Percentiles rank a stretch among this genome's conserved stretches.
phyloP scores from a whole-genome alignment of 1,139 yeast genomes.

The Wickerhamomyces sp. region DNA sequence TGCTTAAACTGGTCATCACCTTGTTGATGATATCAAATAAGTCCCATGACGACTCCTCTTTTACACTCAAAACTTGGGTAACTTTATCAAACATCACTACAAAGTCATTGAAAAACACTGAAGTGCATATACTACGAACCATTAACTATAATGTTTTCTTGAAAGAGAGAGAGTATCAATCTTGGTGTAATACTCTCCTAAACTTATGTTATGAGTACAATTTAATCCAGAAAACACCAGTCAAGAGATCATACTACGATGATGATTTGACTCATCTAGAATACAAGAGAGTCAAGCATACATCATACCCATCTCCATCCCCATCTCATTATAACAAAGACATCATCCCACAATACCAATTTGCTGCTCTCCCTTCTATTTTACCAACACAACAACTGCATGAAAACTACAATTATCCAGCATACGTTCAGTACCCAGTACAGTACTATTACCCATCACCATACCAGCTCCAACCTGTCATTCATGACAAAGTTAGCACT shows the following conservation, averaged over 20 bases:
- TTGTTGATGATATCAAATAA: slow-evolving; percentile 45
- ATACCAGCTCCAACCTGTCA: background rate
- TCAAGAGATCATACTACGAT: background rate
- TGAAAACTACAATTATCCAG: too few relatives aligned
- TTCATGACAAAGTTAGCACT: background rate
- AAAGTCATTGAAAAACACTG: slow-evolving; percentile 13
- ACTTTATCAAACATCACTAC: slow-evolving; percentile 21
- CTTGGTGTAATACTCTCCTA: slow-evolving; percentile 10
- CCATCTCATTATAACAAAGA: too few relatives aligned
- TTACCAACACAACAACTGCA: too few relatives aligned
- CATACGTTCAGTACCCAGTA: background rate
- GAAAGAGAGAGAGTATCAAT: slow-evolving; percentile 5
- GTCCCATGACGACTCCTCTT: slow-evolving; percentile 46
- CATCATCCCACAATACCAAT: too few relatives aligned
- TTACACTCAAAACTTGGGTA: slow-evolving; percentile 50
- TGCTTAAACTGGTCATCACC: slow-evolving; percentile 22
- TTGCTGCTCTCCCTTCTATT: too few relatives aligned
- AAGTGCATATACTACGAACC: slow-evolving; percentile 17
- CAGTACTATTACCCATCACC: background rate
- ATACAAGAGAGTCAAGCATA: background rate
- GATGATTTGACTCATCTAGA: too few relatives aligned
- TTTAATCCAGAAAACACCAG: slow-evolving; percentile 3
- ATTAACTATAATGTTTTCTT: slow-evolving; percentile 20
- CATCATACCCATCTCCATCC: background rate
- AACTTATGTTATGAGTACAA: slow-evolving; percentile 7